Base-by-base conservation (phyloP, 2,329 filamentous ascomycete genomes). In the Colletotrichum trifolii region DNA sequence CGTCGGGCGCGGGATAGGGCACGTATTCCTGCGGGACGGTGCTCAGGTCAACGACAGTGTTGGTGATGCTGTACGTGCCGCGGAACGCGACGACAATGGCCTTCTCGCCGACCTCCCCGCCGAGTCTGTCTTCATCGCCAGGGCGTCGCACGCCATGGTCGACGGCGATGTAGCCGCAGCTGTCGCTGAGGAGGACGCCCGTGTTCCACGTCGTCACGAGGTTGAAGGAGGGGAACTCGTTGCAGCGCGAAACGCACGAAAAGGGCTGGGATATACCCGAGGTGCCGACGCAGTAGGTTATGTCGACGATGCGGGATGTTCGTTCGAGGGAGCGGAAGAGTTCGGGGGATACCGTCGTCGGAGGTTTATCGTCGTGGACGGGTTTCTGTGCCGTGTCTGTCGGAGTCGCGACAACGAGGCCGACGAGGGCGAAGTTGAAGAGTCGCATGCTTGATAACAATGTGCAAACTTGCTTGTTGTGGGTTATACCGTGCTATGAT, bases 111-210 rank as follows among this genome's bases (percentile, higher is more conserved):
- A 70, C 68, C 17, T 76, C 77, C 73, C 60, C 64, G 10, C 67
- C 60, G 33, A 64, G 46, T 40, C 69, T 64, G 69, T 71, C 58
- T 12, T 54, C 56, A 13, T 64, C 63, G n/a, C 66, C 65, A 34
- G 64, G 66, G 40, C 72, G 69, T 15, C 66, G 68, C n/a, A 69
- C 68, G 17, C 76, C 77, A 73, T 96, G 91, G 68, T 96, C 94
- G n/a, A 98, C 81, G 0, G 92, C 94, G 61, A 98, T 89, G 78
- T 97, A 99, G 66, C 96, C 96, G 77, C 94, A 97, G 70, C 92
- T 96, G 77, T 98, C 96, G 67, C 90, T 91, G 72, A 97, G 83
- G 36, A 97, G 82, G 10, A 90, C 84, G 0, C 96, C 96, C 0
- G 96, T 97, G 73, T 96, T 94, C 91, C 94, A 99, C 10, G 94